Evolutionary conservation across 1,139 yeast species (phyloP).

Genomic region (Pichia sp.): DNA sequence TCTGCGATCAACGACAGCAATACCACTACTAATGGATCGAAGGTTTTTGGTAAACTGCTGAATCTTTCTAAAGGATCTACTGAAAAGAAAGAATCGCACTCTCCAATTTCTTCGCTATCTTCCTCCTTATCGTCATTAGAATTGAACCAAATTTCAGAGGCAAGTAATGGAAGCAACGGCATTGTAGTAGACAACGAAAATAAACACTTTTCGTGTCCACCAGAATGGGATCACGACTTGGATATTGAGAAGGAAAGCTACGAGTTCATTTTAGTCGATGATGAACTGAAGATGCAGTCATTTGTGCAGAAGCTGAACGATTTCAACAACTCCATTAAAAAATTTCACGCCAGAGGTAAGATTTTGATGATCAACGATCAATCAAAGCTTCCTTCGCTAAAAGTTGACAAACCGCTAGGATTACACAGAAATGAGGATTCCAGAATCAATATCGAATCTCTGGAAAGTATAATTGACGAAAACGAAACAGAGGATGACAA

Average conservation of each 20-base stretch:
- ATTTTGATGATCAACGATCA: slow-evolving; percentile 1
- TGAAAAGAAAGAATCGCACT: not conserved
- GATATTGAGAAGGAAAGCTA: slow-evolving; percentile 20
- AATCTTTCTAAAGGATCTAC: not conserved
- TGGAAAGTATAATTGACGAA: slow-evolving; percentile 13
- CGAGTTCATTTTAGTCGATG: slow-evolving; percentile 24
- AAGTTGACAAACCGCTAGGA: slow-evolving; percentile 16
- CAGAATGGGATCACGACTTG: slow-evolving; percentile 21
- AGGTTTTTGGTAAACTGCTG: slow-evolving; percentile 1
- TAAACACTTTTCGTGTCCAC: slow-evolving; percentile 22
- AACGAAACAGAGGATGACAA: slow-evolving; percentile 12
- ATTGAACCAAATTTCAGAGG: slow-evolving; percentile 12
- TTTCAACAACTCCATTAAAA: slow-evolving; percentile 13
- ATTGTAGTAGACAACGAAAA: not conserved
- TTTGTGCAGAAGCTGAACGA: slow-evolving; percentile 18
- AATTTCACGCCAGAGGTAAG: not conserved
- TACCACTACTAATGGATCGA: slow-evolving; percentile 20
- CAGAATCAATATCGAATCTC: slow-evolving; percentile 6
- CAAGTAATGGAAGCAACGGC: not conserved
- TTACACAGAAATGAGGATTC: slow-evolving; percentile 14
- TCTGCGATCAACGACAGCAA: not conserved
- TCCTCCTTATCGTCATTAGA: slow-evolving; percentile 26
- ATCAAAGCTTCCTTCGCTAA: slow-evolving; percentile 1
- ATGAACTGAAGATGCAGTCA: slow-evolving; percentile 22
- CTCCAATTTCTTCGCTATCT: slow-evolving; percentile 23